Evolutionary conservation across 2,329 filamentous ascomycete species (phyloP).

Genomic region (Sclerotinia sclerotiorum): DNA sequence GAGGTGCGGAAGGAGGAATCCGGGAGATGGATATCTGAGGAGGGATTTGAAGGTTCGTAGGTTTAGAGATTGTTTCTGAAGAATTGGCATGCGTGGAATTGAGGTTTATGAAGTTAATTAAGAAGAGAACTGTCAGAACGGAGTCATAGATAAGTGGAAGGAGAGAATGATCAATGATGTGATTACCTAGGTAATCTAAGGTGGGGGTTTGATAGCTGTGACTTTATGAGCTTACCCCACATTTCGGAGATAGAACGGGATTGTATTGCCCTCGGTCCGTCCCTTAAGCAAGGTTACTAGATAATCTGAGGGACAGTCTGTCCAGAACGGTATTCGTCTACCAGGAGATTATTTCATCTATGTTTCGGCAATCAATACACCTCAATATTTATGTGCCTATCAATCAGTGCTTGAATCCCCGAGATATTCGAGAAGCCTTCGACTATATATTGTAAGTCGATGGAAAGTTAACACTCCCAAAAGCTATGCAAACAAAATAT

Average conservation of each 20-base stretch:
- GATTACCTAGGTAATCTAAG: too few species aligned
- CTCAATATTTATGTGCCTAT: neutral
- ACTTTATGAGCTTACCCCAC: slow-evolving; percentile 14
- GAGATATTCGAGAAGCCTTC: neutral
- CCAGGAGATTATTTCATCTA: neutral
- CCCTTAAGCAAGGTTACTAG: neutral
- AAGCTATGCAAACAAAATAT: neutral
- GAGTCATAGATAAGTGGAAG: neutral
- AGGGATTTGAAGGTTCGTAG: slow-evolving; percentile 9
- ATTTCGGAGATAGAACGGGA: slow-evolving; percentile 20
- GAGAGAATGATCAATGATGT: neutral
- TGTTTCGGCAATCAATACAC: neutral
- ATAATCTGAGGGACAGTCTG: neutral
- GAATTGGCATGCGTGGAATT: neutral
- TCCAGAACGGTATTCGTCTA: too few species aligned
- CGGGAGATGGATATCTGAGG: slow-evolving; percentile 3
- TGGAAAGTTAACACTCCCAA: neutral
- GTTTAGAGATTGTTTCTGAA: neutral
- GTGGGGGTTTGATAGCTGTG: slow-evolving; percentile 18
- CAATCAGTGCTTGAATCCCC: neutral
- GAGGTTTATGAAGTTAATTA: neutral
- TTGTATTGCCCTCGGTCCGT: slow-evolving; percentile 9
- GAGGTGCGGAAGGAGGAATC: neutral
- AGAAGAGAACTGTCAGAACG: neutral
- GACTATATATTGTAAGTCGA: neutral